Base-by-base conservation (phyloP, 345 rosid genomes). In the Excoecaria agallocha region DNA sequence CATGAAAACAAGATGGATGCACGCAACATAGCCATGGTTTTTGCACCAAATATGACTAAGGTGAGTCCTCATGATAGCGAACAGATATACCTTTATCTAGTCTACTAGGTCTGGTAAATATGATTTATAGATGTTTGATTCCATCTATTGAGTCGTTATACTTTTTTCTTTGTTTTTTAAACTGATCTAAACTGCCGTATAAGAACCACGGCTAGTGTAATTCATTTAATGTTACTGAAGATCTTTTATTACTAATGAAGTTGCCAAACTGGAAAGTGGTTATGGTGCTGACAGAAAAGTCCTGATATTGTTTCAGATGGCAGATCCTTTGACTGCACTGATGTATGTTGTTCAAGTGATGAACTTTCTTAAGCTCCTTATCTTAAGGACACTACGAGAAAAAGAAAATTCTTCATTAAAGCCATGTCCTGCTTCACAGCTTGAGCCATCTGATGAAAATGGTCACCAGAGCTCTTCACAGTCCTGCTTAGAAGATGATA, bases 271-370 rank as follows among this genome's bases (percentile, higher is more conserved):
- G 58, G 66, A 16, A 6, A 13, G 22, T 20, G 48, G 37, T 39
- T n/a, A 19, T 37, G 62, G 13, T 63, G 69, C 25, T 79, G 58
- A 78, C 61, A 17, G 56, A 35, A 38, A 13, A 20, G 7, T 15
- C 68, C 70, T 66, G 50, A 79, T 75, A 67, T 65, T 64, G 13
- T 48, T 22, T 24, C 71, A 78, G 81, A 74, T 78, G 81, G 77
- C 78, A 25, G 81, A 78, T 68, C 81, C 81, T 50, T 52, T 78
- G 68, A 78, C 77, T 60, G 81, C 81, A 51, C 55, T 78, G 19
- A 78, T 73, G 81, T 72, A 78, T 66, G 81, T 76, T 4, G 81
- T 78, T 43, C 81, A 78, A 48, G 81, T 78, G 63, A 78, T 78
- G 81, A 78, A 78, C 15, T 16, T 11, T 16, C 45, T 43, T 8